Evolutionary conservation across 139 green algal species (phyloP), one percentile per base, ranked within the genome.

Genomic region (Dunaliella sp.): DNA sequence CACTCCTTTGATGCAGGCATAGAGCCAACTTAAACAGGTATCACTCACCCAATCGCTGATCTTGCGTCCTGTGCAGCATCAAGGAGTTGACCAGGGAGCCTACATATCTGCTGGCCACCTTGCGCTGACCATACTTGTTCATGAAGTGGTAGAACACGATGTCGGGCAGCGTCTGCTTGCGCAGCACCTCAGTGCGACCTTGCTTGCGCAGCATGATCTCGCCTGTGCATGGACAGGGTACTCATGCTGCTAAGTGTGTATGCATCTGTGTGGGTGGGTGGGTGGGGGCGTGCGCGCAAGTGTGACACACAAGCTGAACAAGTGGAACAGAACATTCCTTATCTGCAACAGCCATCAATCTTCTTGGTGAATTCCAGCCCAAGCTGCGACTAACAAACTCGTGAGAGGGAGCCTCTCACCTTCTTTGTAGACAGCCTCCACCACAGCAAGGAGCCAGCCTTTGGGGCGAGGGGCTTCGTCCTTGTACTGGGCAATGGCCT

Each of bases 131-230:
- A 81, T 87, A 92, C 89, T 93, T 93, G 87, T 93, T 91, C 80
- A 85, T 83, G 84, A 93, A 93, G 86, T 90, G 90, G n/a, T 84
- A 87, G 58, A 93, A 93, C 28, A 90, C 88, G 25, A 93, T 86
- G 82, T 93, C 91, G 1, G 91, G 91, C 76, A 93, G 86, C 12
- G 48, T 88, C 85, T 89, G 86, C 74, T 89, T 90, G 75, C 87
- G 87, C 31, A 91, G 81, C 26, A 86, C 86, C 80, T 91, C 87
- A 31, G 80, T 82, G 2, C 78, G 83, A 0, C 87, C 87, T 78
- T 90, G 80, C 81, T 91, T 92, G 26, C 82, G 72, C 22, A 90
- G 76, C 38, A 91, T 81, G 0, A 82, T 86, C 81, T 93, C 90
- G 7, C 85, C 90, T 93, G 86, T 24, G 1, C n/a, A n/a, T n/a